phyloP scores from a whole-genome alignment of 139 green algal species.

The Nannochloris sp. region DNA sequence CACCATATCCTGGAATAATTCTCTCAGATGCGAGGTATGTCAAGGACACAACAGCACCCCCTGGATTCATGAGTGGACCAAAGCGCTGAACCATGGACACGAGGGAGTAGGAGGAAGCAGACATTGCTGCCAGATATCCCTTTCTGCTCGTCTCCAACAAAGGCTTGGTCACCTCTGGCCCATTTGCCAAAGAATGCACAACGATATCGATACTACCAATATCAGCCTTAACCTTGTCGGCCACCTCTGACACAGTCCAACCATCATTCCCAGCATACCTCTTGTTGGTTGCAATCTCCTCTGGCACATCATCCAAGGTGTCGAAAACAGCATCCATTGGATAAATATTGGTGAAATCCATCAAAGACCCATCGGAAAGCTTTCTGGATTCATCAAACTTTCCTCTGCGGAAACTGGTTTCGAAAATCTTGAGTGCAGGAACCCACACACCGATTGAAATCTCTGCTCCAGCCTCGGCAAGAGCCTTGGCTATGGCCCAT shows the following conservation, averaged over 20 bases:
- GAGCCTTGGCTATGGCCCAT: slow-evolving; percentile 93
- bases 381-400: slow-evolving; percentile 95
- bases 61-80: slow-evolving; percentile 56
- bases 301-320: slow-evolving; percentile 86
- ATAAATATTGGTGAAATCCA: slow-evolving; percentile 94
- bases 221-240: slow-evolving; percentile 70
- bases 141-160: slow-evolving; percentile 88
- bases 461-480: slow-evolving; percentile 89
- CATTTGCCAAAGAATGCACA: slow-evolving; percentile 98
- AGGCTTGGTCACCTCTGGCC: slow-evolving; percentile 92
- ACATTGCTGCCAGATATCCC: slow-evolving; percentile 94
- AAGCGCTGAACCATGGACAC: slow-evolving; percentile 80
- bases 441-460: slow-evolving; percentile 97
- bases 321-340: slow-evolving; percentile 98
- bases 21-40: slow-evolving; percentile 91
- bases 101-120: slow-evolving; percentile 93
- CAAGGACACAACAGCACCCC: slow-evolving; percentile 80
- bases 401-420: slow-evolving; percentile 72
- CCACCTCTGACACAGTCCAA: slow-evolving; percentile 87
- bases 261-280: slow-evolving; percentile 65
- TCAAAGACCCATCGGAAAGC: slow-evolving; percentile 79
- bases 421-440: slow-evolving; percentile 95
- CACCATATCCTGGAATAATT: slow-evolving; percentile 95
- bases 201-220: slow-evolving; percentile 91
- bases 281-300: slow-evolving; percentile 92